A percentile compares a stretch with the other conserved stretches of the same genome.
These are phyloP conservation scores for Podaxis sp. DNA, from an alignment of 768 basidiomycete genomes.

Conservation along the genomic window DNA sequence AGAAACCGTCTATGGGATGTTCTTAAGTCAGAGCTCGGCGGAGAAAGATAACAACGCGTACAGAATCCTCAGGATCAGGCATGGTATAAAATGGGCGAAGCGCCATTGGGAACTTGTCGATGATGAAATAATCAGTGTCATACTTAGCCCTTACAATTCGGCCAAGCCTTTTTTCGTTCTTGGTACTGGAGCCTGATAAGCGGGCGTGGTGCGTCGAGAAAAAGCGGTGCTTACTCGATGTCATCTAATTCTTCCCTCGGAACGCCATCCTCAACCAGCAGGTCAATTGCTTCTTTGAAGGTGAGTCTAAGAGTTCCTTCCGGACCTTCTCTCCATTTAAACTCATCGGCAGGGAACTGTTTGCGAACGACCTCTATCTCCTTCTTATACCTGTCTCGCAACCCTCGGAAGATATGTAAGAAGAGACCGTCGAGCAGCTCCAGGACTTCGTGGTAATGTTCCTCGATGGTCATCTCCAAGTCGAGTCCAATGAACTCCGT, in stretches of 20 bases:
- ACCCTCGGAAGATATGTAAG: slow-evolving; percentile 80
- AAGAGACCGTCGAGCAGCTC: slow-evolving; percentile 89
- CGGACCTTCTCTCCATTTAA: slow-evolving; percentile 90
- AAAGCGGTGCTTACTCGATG: slow-evolving; percentile 63
- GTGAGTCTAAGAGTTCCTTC: slow-evolving; percentile 85
- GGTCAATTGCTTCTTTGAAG: slow-evolving; percentile 84
- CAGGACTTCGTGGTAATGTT: slow-evolving; percentile 98
- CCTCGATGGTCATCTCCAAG: slow-evolving; percentile 98
- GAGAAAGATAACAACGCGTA: slow-evolving; percentile 37
- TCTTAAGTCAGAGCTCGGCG: slow-evolving; percentile 6
- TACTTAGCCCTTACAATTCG: slow-evolving; percentile 89
- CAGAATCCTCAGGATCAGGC: slow-evolving; percentile 91
- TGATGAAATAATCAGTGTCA: slow-evolving; percentile 97
- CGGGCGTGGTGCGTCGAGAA: background rate
- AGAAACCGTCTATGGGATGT: slow-evolving; percentile 66
- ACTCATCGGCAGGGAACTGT: slow-evolving; percentile 95
- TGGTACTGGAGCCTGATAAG: slow-evolving; percentile 58
- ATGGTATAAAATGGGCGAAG: slow-evolving; percentile 99
- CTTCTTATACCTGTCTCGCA: slow-evolving; percentile 71
- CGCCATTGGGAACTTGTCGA: slow-evolving; percentile 97
- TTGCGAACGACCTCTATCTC: slow-evolving; percentile 82
- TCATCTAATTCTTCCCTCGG: slow-evolving; percentile 80
- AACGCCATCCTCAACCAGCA: slow-evolving; percentile 86
- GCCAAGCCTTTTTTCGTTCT: slow-evolving; percentile 93
- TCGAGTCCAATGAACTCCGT: slow-evolving; percentile 99